Evolutionary conservation across 345 rosid species (phyloP), one percentile per base, ranked within the genome.

Genomic region (Diplotaxis tenuifolia): DNA sequence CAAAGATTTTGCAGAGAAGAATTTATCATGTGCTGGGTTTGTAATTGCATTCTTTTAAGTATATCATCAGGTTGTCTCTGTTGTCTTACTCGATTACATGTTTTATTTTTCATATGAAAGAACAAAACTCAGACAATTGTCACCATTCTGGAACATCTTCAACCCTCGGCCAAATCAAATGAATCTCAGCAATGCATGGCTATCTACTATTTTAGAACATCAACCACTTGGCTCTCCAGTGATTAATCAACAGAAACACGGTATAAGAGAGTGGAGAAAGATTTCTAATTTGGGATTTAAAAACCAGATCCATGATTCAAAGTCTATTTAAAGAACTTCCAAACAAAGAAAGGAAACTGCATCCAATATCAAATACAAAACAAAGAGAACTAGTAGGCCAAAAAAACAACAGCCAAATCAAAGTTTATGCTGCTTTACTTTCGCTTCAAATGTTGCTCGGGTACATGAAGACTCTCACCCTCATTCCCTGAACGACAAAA

Each of bases 391-490:
- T 69, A 69, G 70, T 38, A 32, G n/a, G 47, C 68, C n/a, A n/a
- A 63, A 76, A 59, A 76, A 69, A 69, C 75, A 64, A 47, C 54
- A 20, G 74, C 79, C 40, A 68, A 68, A 27, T 40, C 42, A 74
- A 55, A 67, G 67, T 74, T 52, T 25, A 42, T 22, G 80, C 67
- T 22, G 28, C 14, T 27, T 38, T 28, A 38, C 25, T 10, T 34
- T 66, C 20, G 27, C 77, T 72, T 85, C 76, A 83, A 67, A 78
- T 82, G 82, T 83, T 78, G 70, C 81, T 81, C 14, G 86, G 88
- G 27, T 85, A 79, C 84, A 82, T 84, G 84, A 83, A 84, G 45
- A 85, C 92, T 79, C 92, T 78, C 0, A 87, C 89, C 32, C 61
- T 82, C 52, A 25, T 82, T 31, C 92, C 89, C 92, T 87, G 75